Base-by-base conservation (phyloP, 1,284 basidiomycete genomes). In the Sporisorium sorghi region DNA sequence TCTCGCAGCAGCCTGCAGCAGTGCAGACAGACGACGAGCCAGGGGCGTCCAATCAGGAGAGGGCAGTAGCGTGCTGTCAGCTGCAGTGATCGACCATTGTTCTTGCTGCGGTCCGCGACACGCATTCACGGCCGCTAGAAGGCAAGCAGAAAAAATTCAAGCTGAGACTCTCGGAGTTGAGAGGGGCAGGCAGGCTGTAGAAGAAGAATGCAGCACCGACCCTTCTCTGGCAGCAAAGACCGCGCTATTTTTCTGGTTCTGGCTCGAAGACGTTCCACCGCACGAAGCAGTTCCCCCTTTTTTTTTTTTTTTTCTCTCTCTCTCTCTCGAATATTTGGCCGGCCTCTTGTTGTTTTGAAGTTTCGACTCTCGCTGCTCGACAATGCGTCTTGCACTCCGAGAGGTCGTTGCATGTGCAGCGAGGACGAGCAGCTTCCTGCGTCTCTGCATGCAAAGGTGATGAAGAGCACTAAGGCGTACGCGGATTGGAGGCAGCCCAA, bases 81-180 rank as follows among this genome's bases (percentile, higher is more conserved):
- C 66, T 62, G 66, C 66, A 68, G 59, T 58, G 55, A 55, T 68
- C 66, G 66, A 68, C 59, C 47, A 21, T 24, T 9, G 30, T 35
- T n/a, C n/a, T n/a, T 51, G 52, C 53, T 65, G 57, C 63, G 57
- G 53, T 59, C 42, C 46, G 43, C 43, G n/a, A 30, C 26, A 44
- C 26, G 26, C 19, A 56, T 32, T 28, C n/a, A 32, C 39, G 39
- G 39, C 39, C n/a, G 10, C 19, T 9, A 19, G 8, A 28, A 5
- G 11, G 9, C 26, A 17, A 21, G 44, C 43, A 47, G 54, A 23
- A n/a, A 28, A 44, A 30, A 12, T 17, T 37, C 37, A 49, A 42
- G 39, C 39, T 9, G 37, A 44, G 24, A 37, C 5, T 37, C 17
- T 17, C 12, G 21, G 37, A 43, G 28, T 21, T 26, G 14, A 48